These are phyloP conservation scores for Chlorella sp. DNA, from an alignment of 139 green algal species.

Conservation along the genomic window DNA sequence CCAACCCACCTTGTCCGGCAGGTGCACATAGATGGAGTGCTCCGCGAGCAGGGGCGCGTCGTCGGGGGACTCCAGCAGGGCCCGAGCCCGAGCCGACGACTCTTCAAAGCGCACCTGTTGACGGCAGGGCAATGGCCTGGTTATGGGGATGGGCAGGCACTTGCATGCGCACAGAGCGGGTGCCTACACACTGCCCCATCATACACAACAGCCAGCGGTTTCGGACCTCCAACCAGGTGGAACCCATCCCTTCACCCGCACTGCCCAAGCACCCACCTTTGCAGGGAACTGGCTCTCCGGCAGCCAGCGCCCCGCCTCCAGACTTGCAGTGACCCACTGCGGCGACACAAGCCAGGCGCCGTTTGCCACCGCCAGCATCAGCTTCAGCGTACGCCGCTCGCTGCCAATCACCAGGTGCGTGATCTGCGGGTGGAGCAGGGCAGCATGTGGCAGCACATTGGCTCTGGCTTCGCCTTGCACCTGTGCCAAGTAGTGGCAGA, in stretches of 20 bases:
- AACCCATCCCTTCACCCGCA: not conserved
- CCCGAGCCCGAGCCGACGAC: conserved; percentile 32
- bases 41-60: conserved; percentile 20
- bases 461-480: no score
- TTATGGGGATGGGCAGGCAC: not conserved
- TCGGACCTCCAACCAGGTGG: no score
- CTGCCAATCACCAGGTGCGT: conserved; percentile 69
- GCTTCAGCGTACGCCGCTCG: conserved; percentile 67
- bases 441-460: no score
- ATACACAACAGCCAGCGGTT: not conserved
- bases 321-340: conserved; percentile 60
- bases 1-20: not conserved
- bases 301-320: conserved; percentile 67
- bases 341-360: conserved; percentile 65
- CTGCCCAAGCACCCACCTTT: conserved; percentile 13
- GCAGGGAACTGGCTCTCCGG: conserved; percentile 49
- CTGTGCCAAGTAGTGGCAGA: no score
- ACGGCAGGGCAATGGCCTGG: not conserved
- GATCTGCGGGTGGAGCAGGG: no score
- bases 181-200: not conserved
- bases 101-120: conserved; percentile 35
- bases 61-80: conserved; percentile 3
- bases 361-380: conserved; percentile 68
- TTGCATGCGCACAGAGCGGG: no score
- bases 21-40: conserved; percentile 26